Conservation (phyloP, 2,329 filamentous ascomycete species). For the Scortechinia acanthostroma region DNA sequence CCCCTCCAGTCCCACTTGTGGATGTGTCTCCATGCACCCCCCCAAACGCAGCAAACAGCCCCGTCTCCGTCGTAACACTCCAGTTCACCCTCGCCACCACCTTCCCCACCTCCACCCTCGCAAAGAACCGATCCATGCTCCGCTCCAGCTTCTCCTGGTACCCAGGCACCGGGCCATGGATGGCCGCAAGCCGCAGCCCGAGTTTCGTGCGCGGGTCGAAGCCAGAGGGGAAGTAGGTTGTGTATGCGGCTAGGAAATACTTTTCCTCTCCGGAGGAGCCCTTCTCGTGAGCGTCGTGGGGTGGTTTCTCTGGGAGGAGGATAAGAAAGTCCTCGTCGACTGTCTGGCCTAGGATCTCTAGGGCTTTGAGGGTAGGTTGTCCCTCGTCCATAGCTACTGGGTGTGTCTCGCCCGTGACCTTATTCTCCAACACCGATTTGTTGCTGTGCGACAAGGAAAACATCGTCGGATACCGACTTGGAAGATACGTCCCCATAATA, state of each 20-base stretch:
- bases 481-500: constrained; percentile 36
- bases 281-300: constrained; percentile 14
- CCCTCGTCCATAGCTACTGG: constrained; percentile 7
- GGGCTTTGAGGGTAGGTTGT: constrained; percentile 10
- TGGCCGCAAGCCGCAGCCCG: constrained; percentile 34
- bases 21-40: constrained; percentile 3
- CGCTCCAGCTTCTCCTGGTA: constrained; percentile 40
- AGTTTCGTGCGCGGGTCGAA: constrained; percentile 42
- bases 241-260: constrained; percentile 26
- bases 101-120: constrained; percentile 35
- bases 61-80: constrained; percentile 9
- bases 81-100: constrained; percentile 41
- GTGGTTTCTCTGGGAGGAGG: constrained; percentile 35
- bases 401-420: constrained; percentile 19
- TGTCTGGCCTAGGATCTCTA: constrained; percentile 35
- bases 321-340: constrained; percentile 41
- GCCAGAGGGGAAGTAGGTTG: constrained; percentile 42
- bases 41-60: not conserved
- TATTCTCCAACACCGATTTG: constrained; percentile 25
- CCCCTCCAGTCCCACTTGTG: not conserved
- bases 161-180: constrained; percentile 41
- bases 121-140: constrained; percentile 47
- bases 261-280: constrained; percentile 26
- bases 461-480: constrained; percentile 35
- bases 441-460: constrained; percentile 25